phyloP scores from a whole-genome alignment of 2,329 filamentous ascomycete genomes.

The Samsoniella hepiali region DNA sequence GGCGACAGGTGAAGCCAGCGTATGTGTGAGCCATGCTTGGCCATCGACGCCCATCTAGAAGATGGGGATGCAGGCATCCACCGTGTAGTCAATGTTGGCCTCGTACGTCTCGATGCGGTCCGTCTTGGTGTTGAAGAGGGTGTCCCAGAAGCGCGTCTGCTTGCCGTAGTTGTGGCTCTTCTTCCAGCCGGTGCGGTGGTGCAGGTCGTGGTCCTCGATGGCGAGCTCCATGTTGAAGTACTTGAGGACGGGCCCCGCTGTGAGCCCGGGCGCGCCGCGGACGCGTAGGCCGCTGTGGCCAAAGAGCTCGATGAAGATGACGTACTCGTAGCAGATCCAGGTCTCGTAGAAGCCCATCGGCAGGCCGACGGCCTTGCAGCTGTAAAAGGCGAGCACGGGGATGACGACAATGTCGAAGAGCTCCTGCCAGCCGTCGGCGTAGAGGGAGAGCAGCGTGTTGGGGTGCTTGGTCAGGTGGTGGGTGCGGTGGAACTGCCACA shows the following conservation, averaged over 20 bases:
- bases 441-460: conserved; percentile 39
- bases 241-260: conserved; percentile 32
- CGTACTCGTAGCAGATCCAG: conserved; percentile 44
- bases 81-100: conserved; percentile 32
- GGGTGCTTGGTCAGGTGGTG: conserved; percentile 45
- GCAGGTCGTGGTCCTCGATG: conserved; percentile 41
- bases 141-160: conserved; percentile 37
- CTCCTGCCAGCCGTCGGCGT: conserved; percentile 41
- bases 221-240: conserved; percentile 34
- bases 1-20: too few species aligned
- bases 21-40: background rate
- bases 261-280: conserved; percentile 31
- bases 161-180: conserved; percentile 39
- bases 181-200: conserved; percentile 37
- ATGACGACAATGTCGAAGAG: conserved; percentile 41
- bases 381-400: conserved; percentile 37
- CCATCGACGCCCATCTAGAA: conserved; percentile 8
- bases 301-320: conserved; percentile 37
- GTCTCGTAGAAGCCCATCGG: conserved; percentile 46
- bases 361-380: conserved; percentile 32
- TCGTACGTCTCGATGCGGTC: conserved; percentile 34
- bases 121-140: conserved; percentile 35
- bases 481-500: conserved; percentile 44
- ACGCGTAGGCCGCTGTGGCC: conserved; percentile 39
- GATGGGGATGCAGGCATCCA: conserved; percentile 29